Conservation (phyloP, 1,139 yeast genomes). For the Saccharomyces hybrid region DNA sequence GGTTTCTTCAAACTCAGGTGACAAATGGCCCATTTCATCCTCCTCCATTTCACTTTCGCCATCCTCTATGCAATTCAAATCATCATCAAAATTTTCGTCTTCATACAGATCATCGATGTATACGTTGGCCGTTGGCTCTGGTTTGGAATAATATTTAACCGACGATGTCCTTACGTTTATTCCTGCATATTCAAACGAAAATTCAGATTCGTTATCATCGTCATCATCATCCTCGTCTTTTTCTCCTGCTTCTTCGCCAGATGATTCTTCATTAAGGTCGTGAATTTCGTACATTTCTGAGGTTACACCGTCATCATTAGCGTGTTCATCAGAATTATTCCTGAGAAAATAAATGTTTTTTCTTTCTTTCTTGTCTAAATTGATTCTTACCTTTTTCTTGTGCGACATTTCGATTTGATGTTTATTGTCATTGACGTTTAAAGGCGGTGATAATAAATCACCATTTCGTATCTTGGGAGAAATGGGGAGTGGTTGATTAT, state of each 20-base stretch:
- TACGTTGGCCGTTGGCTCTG: conserved; percentile 22
- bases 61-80: conserved; percentile 40
- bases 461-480: not conserved
- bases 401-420: not conserved
- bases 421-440: not conserved
- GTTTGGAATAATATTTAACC: conserved; percentile 45
- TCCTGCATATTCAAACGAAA: conserved; percentile 51
- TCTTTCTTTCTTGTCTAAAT: not conserved
- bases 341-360: not conserved
- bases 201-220: conserved; percentile 38
- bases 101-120: conserved; percentile 38
- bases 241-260: conserved; percentile 4
- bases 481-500: not conserved
- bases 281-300: not conserved
- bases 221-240: conserved; percentile 15
- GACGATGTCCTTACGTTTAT: conserved; percentile 54
- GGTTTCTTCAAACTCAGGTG: conserved; percentile 7
- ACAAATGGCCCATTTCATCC: conserved; percentile 28
- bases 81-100: conserved; percentile 49
- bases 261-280: not conserved
- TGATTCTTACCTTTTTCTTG: not conserved
- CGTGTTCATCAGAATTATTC: not conserved
- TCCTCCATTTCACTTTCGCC: conserved; percentile 34
- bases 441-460: not conserved
- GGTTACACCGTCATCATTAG: not conserved